Percentiles rank a stretch among this genome's conserved stretches.
phyloP scores from a whole-genome alignment of 2,329 filamentous ascomycete genomes.

The Bipolaris zeicola region DNA sequence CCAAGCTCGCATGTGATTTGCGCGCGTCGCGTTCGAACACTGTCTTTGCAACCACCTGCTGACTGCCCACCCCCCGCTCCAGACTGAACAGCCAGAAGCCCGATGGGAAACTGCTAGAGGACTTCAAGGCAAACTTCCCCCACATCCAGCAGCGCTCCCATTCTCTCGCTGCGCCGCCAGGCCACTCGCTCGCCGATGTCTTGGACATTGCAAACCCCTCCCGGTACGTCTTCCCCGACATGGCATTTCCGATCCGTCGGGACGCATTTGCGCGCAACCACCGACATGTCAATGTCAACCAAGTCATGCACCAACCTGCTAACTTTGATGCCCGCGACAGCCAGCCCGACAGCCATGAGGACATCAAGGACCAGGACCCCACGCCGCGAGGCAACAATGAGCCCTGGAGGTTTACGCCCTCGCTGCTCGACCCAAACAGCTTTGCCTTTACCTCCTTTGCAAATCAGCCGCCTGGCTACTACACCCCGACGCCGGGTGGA shows the following conservation, averaged over 20 bases:
- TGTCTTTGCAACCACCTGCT: constrained; percentile 16
- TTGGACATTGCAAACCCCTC: constrained; percentile 53
- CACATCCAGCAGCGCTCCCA: constrained; percentile 62
- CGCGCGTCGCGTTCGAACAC: constrained; percentile 34
- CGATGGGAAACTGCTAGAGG: constrained; percentile 79
- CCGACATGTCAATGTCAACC: background rate
- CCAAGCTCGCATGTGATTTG: constrained; percentile 25
- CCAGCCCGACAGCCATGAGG: constrained; percentile 54
- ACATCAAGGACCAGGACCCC: constrained; percentile 77
- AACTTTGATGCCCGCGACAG: constrained; percentile 33
- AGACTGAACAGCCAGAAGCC: constrained; percentile 85
- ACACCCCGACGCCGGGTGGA: constrained; percentile 83
- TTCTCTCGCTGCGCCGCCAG: constrained; percentile 48
- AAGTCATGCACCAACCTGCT: background rate
- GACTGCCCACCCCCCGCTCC: constrained; percentile 2
- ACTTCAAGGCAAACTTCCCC: constrained; percentile 83
- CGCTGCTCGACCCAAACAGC: constrained; percentile 82
- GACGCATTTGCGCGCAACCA: constrained; percentile 6
- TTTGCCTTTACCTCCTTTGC: constrained; percentile 80
- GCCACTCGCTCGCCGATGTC: constrained; percentile 55
- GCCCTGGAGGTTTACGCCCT: constrained; percentile 86
- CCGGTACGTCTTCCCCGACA: constrained; percentile 48
- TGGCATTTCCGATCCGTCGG: constrained; percentile 9
- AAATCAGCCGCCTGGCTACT: constrained; percentile 81
- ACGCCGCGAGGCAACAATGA: constrained; percentile 82